Conservation (phyloP, 2,329 filamentous ascomycete genomes). For the Fusarium guadeloupense region DNA sequence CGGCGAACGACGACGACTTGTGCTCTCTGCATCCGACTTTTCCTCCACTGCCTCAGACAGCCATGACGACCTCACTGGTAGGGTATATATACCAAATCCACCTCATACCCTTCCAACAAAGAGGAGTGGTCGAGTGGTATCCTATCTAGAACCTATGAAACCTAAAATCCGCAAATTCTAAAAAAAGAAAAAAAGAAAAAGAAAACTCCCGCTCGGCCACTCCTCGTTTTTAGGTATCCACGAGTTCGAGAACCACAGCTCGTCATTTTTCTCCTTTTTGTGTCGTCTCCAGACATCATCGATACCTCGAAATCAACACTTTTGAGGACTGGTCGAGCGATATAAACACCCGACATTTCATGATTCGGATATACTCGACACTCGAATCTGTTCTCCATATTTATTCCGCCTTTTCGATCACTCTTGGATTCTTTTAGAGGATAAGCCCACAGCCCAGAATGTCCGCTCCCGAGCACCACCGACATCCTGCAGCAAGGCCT, state of each 20-base stretch:
- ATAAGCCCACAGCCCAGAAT: too few relatives aligned
- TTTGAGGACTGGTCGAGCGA: background rate
- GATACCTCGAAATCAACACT: background rate
- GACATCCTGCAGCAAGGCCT: background rate
- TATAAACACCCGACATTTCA: too few relatives aligned
- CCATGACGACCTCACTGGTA: background rate
- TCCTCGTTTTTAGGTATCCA: conserved; percentile 3
- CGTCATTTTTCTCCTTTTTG: background rate
- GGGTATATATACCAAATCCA: background rate
- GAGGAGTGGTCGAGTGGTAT: conserved; percentile 1
- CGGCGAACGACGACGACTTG: conserved; percentile 10
- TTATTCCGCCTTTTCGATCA: background rate
- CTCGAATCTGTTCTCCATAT: too few relatives aligned
- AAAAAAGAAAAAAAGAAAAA: too few relatives aligned
- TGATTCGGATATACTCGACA: too few relatives aligned
- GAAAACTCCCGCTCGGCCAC: background rate
- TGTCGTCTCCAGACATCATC: background rate
- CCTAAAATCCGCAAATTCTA: background rate
- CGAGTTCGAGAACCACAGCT: background rate
- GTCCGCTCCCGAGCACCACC: background rate
- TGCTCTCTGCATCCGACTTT: background rate
- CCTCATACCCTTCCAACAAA: background rate
- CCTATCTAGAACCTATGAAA: background rate
- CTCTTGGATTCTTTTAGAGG: background rate
- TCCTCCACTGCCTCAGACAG: background rate